Conservation (phyloP, 164 flowering plant species). For the Dillenia suffruticosa region DNA sequence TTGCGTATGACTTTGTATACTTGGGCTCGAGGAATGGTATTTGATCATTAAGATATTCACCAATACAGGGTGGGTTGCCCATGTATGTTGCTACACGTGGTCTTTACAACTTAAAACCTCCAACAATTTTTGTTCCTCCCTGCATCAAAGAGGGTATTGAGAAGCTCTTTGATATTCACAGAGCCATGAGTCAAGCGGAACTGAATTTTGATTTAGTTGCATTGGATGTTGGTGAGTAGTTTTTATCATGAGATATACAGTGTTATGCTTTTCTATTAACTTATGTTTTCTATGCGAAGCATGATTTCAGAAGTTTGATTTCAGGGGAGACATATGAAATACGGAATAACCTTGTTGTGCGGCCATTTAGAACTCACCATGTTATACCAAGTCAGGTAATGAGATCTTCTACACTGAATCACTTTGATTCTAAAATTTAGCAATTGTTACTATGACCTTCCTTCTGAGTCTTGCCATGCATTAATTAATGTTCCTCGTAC, state of each 20-base stretch:
- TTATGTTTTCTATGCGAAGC: no score
- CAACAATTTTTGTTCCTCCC: conserved; percentile 89
- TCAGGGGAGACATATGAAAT: conserved; percentile 94
- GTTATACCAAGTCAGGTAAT: conserved; percentile 96
- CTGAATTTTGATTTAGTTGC: conserved; percentile 79
- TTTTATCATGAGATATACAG: background rate
- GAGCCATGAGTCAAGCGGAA: conserved; percentile 71
- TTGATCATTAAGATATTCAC: no score
- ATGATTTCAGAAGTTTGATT: conserved; percentile 4
- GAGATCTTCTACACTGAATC: no score
- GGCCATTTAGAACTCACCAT: conserved; percentile 88
- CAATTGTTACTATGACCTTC: no score
- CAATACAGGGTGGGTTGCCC: conserved; percentile 88
- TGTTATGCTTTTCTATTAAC: background rate
- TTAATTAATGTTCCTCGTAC: background rate
- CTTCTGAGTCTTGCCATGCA: no score
- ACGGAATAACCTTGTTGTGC: conserved; percentile 81
- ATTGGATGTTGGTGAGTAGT: conserved; percentile 71
- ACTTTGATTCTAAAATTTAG: no score
- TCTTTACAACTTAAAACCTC: conserved; percentile 84
- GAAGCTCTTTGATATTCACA: conserved; percentile 78
- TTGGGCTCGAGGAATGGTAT: no score
- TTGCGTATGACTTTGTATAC: no score
- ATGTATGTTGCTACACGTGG: conserved; percentile 98
- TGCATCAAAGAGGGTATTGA: conserved; percentile 88